Percentiles rank a stretch among this genome's conserved stretches.
Evolutionary conservation across 371 early-diverging fungal species (phyloP).

Genomic region (Sporodiniella umbellata): DNA sequence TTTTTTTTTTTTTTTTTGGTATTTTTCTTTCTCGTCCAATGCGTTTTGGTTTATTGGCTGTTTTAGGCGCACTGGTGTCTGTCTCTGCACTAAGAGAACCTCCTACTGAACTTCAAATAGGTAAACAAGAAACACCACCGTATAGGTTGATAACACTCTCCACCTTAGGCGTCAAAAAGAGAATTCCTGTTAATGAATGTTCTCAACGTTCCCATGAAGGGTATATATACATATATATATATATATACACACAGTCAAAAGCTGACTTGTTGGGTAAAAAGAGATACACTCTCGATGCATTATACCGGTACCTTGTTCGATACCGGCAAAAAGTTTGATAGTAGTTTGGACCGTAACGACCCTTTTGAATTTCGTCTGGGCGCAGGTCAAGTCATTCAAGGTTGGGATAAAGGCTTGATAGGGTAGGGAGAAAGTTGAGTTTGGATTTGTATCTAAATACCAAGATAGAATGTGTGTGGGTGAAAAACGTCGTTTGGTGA

Average conservation of each 20-base stretch:
- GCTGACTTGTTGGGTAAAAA: too few relatives aligned
- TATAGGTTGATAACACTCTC: too few relatives aligned
- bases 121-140: conserved; percentile 30
- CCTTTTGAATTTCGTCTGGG: conserved; percentile 78
- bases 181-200: conserved; percentile 46
- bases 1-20: conserved; percentile 1
- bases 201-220: conserved; percentile 42
- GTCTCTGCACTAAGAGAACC: conserved; percentile 44
- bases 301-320: conserved; percentile 76
- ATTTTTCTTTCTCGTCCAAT: background rate
- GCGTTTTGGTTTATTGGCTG: conserved; percentile 10
- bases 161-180: conserved; percentile 52
- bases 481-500: conserved; percentile 78
- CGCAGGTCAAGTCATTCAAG: conserved; percentile 61
- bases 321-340: conserved; percentile 75
- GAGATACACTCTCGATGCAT: conserved; percentile 76
- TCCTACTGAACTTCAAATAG: conserved; percentile 58
- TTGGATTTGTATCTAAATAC: background rate
- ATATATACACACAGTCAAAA: too few relatives aligned
- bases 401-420: conserved; percentile 82
- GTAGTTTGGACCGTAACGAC: conserved; percentile 63
- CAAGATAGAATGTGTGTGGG: conserved; percentile 77
- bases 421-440: conserved; percentile 32
- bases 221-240: conserved; percentile 24
- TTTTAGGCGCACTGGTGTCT: conserved; percentile 11